Base-by-base conservation (phyloP, 306 rosid species). In the Prunus davidiana region DNA sequence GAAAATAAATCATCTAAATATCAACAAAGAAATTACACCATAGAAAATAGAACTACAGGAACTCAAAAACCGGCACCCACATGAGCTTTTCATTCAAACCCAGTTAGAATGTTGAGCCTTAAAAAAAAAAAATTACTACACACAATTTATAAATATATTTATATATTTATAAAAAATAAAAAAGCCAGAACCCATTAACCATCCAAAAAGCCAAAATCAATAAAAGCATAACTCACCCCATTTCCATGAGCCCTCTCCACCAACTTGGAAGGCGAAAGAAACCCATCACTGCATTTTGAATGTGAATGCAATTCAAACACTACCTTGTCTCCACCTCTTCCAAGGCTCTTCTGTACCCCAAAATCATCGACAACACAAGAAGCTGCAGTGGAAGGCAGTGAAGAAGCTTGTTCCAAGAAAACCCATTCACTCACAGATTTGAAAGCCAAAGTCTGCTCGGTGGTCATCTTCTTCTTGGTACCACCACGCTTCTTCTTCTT, bases 211-310 rank as follows among this genome's bases (percentile, higher is more conserved):
- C 43, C 43, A 38, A 38, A 38, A 38, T 38, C 43, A 38, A 38
- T 38, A 38, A 8, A 38, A 38, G 43, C 43, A 14, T 32, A 65
- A 18, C 94, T 86, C 64, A 94, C 98, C 85, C 97, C 96, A 25
- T 88, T 89, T 13, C 81, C 86, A 56, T 90, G 95, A 83, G 98
- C 98, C 81, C 86, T 89, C 80, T 95, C 96, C 56, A 95, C 85
- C 32, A 95, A 75, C 86, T 90, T 95, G 6, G 96, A 78, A 85
- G 98, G 98, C 38, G 98, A 86, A 71, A 95, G 86, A 84, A 89
- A 95, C 25, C 98, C 98, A 85, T 95, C 98, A 83, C 98, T 94
- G 84, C 34, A 94, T 79, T 94, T 94, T 43, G 97, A 87, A 82
- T 94, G 98, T 0, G 97, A 89, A 80, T 94, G 98, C 88, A 94